Evolutionary conservation across 179 eudicot genomes (phyloP).

Genomic region (Silene coronaria): DNA sequence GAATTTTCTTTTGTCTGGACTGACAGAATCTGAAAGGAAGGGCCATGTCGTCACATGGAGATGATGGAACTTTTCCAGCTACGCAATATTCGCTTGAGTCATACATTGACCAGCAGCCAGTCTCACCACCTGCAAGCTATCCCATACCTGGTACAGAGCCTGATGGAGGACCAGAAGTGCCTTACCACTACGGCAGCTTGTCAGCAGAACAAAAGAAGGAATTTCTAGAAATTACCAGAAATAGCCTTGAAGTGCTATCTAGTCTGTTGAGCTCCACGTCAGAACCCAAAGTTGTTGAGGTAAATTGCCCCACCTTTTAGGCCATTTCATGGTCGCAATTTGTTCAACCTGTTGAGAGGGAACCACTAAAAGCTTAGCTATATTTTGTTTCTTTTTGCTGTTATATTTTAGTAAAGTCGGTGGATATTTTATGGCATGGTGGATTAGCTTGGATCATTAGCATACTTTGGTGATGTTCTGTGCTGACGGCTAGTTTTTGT

Average conservation of each 20-base stretch:
- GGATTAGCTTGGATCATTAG: not conserved
- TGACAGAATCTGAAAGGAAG: constrained; percentile 58
- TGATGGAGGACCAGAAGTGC: constrained; percentile 29
- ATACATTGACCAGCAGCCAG: constrained; percentile 37
- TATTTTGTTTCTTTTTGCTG: not conserved
- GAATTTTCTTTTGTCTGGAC: constrained; percentile 12
- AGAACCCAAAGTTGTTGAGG: constrained; percentile 59
- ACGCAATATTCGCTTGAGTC: constrained; percentile 52
- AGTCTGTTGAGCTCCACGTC: constrained; percentile 62
- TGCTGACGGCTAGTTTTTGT: not conserved
- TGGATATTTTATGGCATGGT: not conserved
- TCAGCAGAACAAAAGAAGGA: constrained; percentile 82
- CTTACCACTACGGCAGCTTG: constrained; percentile 35
- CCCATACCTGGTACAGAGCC: constrained; percentile 53
- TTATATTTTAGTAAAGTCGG: not conserved
- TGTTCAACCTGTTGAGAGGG: not conserved
- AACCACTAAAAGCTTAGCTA: not conserved
- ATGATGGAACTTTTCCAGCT: constrained; percentile 35
- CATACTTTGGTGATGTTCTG: not conserved
- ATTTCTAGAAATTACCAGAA: constrained; percentile 58
- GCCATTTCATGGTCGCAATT: not conserved
- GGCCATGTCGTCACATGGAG: constrained; percentile 35
- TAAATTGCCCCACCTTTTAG: constrained; percentile 22
- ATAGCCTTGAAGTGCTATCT: constrained; percentile 77
- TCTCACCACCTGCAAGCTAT: constrained; percentile 55